These are phyloP conservation scores for Cordyceps fumosorosea DNA, from an alignment of 2,329 filamentous ascomycete genomes.

Conservation along the genomic window DNA sequence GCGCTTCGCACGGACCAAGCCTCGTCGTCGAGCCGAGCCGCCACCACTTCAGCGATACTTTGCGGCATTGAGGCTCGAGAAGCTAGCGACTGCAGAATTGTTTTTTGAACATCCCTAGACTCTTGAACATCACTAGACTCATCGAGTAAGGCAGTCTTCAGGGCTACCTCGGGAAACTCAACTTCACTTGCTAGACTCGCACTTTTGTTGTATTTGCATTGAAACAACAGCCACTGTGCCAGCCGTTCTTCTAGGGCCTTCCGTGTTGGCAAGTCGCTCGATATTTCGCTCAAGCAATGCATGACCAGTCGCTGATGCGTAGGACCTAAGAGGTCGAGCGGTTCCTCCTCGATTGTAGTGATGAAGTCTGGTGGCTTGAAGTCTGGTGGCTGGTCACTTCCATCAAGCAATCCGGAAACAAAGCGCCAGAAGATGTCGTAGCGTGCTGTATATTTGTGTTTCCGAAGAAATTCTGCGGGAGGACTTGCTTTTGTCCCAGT, in stretches of 20 bases:
- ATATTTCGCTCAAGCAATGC: too few species aligned
- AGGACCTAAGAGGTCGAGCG: too few species aligned
- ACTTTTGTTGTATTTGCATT: conserved; percentile 14
- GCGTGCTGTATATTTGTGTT: conserved; percentile 31
- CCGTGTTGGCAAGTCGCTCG: conserved; percentile 10
- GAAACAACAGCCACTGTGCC: conserved; percentile 19
- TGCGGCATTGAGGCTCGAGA: neutral
- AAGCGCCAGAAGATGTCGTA: conserved; percentile 38
- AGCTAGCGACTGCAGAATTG: neutral
- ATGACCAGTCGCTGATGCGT: too few species aligned
- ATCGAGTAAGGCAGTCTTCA: conserved; percentile 9
- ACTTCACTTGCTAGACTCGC: conserved; percentile 14
- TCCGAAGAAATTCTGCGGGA: conserved; percentile 22
- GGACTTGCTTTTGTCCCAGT: conserved; percentile 6
- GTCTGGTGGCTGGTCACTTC: too few species aligned
- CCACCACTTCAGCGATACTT: neutral
- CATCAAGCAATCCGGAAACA: conserved; percentile 33
- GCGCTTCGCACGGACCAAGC: too few species aligned
- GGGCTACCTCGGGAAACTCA: conserved; percentile 15
- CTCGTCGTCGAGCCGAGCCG: neutral
- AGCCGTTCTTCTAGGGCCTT: conserved; percentile 15
- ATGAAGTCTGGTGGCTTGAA: too few species aligned
- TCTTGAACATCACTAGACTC: neutral
- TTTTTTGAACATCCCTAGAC: too few species aligned
- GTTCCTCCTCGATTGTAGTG: too few species aligned